These are phyloP conservation scores for Acacia concinna DNA, from an alignment of 331 rosid species.

Conservation along the genomic window DNA sequence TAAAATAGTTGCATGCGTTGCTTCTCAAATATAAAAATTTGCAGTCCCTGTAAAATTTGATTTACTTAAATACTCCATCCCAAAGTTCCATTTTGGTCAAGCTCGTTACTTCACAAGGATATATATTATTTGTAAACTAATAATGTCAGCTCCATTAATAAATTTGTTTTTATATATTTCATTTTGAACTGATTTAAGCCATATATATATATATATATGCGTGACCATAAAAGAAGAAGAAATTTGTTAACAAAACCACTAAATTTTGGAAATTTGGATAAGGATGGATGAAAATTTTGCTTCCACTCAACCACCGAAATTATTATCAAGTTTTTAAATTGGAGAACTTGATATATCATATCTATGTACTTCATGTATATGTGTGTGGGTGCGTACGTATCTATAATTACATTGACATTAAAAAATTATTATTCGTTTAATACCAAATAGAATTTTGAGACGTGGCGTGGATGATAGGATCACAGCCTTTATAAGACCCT, in stretches of 20 bases:
- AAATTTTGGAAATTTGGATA: not conserved
- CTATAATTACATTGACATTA: not conserved
- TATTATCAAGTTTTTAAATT: not conserved
- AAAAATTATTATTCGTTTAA: not conserved
- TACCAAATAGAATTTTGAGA: not conserved
- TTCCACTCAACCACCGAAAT: slow-evolving; percentile 1
- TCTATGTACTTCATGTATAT: not conserved
- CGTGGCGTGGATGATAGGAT: not conserved
- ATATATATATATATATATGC: not conserved
- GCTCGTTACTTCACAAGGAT: not conserved
- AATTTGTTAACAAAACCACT: not conserved
- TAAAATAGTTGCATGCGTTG: not conserved
- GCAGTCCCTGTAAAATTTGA: not conserved
- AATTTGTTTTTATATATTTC: not conserved
- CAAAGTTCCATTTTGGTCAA: not conserved
- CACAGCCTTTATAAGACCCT: not conserved
- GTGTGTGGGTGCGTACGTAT: no score
- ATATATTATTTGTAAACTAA: not conserved
- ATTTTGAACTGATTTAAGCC: not conserved
- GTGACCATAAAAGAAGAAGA: not conserved
- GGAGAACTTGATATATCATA: not conserved
- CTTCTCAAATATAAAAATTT: not conserved
- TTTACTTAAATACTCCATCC: no score
- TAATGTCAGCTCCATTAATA: not conserved
- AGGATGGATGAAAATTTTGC: not conserved